Base-by-base conservation (phyloP, 208 protist species). In the Strigomonas culicis region DNA sequence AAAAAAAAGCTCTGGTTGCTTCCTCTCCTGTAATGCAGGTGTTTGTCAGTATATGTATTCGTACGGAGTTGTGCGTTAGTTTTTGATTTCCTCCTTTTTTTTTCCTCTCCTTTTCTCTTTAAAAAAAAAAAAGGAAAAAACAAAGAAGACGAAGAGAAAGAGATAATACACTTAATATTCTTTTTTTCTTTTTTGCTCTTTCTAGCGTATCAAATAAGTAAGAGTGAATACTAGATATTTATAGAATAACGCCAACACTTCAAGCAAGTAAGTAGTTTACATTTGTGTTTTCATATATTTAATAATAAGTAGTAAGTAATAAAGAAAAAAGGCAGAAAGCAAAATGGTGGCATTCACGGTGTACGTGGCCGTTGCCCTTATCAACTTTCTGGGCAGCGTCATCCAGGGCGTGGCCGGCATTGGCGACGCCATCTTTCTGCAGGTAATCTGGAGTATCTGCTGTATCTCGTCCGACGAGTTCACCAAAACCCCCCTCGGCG, bases 391-490 rank as follows among this genome's bases (percentile, higher is more conserved):
- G 4, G 57, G 63, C 28, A 82, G 76, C 46, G 68, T 86, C 64
- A 82, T 86, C 32, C 80, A 86, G 43, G 70, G 80, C 39, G 75
- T 82, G 4, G 69, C 73, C 15, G 80, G 80, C 49, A 77, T 86
- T 55, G 80, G 80, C 34, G 80, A 86, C 80, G 76, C 80, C 63
- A 77, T 86, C 60, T 66, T 82, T 51, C 71, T 86, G 44, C 72
- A 80, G 36, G 80, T 86, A 36, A 52, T 86, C 43, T 86, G 80
- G 77, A 64, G 68, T 34, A 58, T 82, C 25, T 70, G 66, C 39
- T 59, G 49, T 21, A 34, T 63, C 21, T 57, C 62, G 34, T 63
- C 64, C 19, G 34, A 70, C 3, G 22, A 68, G n/a, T 86, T 86
- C 58, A 71, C 53, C 19, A 44, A 27, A 25, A 82, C 80, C 17